Evolutionary conservation across 345 rosid species (phyloP).

Genomic region (Microcos paniculata): DNA sequence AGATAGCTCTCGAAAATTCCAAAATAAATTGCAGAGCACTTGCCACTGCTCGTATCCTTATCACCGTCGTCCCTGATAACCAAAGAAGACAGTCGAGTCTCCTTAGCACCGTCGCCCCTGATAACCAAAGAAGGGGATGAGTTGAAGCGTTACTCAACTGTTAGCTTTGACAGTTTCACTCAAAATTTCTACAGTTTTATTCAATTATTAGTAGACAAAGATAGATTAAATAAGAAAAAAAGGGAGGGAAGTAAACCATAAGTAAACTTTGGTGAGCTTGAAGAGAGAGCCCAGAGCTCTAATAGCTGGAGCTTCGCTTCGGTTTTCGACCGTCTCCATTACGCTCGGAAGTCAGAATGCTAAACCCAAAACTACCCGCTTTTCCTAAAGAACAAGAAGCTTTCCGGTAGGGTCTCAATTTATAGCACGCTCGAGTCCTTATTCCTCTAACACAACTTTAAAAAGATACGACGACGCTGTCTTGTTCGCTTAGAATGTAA

Average conservation of each 20-base stretch:
- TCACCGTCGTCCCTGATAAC: conserved; percentile 46
- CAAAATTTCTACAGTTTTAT: neutral
- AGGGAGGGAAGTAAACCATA: conserved; percentile 45
- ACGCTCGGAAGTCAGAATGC: neutral
- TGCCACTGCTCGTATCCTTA: conserved; percentile 25
- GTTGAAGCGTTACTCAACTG: neutral
- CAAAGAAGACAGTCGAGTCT: conserved; percentile 30
- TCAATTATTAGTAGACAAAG: neutral
- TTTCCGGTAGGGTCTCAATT: neutral
- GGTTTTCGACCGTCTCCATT: conserved; percentile 21
- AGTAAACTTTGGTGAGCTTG: conserved; percentile 65
- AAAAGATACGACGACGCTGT: neutral
- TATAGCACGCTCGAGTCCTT: neutral
- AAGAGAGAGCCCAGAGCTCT: conserved; percentile 68
- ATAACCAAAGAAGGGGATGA: neutral
- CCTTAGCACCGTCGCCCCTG: conserved; percentile 65
- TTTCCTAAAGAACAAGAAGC: neutral
- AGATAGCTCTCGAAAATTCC: neutral
- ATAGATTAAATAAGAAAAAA: neutral
- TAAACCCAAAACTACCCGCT: neutral
- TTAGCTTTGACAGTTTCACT: neutral
- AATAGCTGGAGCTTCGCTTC: conserved; percentile 44
- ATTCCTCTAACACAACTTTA: neutral
- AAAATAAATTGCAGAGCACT: conserved; percentile 18
- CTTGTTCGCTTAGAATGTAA: too few relatives aligned